Percentiles rank a stretch among this genome's conserved stretches.
Evolutionary conservation across 306 rosid genomes (phyloP).

Genomic region (Malus asiatica): DNA sequence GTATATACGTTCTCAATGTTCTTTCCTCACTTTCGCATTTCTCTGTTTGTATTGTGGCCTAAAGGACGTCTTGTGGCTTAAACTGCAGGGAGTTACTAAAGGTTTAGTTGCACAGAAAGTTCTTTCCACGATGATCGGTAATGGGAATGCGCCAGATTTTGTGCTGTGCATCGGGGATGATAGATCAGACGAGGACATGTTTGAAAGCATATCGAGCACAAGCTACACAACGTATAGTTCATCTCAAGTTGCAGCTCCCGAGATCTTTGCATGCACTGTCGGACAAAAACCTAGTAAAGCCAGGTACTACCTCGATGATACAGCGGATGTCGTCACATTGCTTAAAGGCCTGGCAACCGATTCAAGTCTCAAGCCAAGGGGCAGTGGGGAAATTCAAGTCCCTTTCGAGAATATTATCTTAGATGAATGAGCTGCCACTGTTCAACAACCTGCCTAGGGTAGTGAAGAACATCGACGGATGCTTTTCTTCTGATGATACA

Average conservation of each 20-base stretch:
- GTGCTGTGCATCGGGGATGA: constrained; percentile 83
- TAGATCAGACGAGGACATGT: constrained; percentile 82
- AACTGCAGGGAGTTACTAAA: constrained; percentile 57
- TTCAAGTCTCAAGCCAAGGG: constrained; percentile 26
- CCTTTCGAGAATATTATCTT: constrained; percentile 33
- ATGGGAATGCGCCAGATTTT: constrained; percentile 50
- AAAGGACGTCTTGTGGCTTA: constrained; percentile 9
- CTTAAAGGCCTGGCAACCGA: constrained; percentile 45
- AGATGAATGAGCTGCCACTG: not conserved
- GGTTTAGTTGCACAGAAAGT: constrained; percentile 57
- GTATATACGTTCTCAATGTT: constrained; percentile 21
- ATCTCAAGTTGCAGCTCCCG: constrained; percentile 33
- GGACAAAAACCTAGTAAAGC: constrained; percentile 91
- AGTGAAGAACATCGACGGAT: constrained; percentile 4
- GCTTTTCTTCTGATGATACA: not conserved
- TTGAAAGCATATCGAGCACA: constrained; percentile 56
- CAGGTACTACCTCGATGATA: constrained; percentile 62
- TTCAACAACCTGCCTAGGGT: not conserved
- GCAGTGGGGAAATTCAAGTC: constrained; percentile 20
- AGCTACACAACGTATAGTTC: constrained; percentile 24
- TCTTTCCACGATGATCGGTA: constrained; percentile 37
- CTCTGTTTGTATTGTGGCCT: not conserved
- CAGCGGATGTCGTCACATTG: constrained; percentile 43
- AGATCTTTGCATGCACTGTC: constrained; percentile 77
- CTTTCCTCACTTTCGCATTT: not conserved